Base-by-base conservation (phyloP, 306 rosid genomes). In the Fragaria ananassa region DNA sequence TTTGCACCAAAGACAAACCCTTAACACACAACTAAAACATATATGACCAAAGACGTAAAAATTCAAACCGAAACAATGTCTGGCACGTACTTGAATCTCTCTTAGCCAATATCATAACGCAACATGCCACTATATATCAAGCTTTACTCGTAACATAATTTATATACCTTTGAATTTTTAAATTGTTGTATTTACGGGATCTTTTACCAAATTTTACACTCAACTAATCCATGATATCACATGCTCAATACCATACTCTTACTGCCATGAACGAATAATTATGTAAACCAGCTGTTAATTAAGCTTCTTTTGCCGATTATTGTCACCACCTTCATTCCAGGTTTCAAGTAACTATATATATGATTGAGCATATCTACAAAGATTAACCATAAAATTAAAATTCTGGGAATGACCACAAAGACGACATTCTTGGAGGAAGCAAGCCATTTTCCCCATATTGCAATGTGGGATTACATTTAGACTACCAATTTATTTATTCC, bases 371-470 rank as follows among this genome's bases (percentile, higher is more conserved):
- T 10, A 42, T 45, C 54, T 44, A 68, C 72, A 68, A 45, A 62
- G 21, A 34, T 62, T 8, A 63, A 31, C 23, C 46, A 34, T 45
- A 25, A 17, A 73, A 41, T 41, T 57, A 41, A 25, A 56, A 18
- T 6, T 31, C 69, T 21, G 23, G 66, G 18, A 21, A 72, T 34
- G 46, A 50, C 76, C 25, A 73, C 56, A 73, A 14, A 31, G 69
- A 25, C 42, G 68, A 73, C 68, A 73, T 74, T 58, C 56, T 74
- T 25, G 69, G 47, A 58, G 6, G 42, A 73, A 73, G 41, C 77
- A 25, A 58, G 53, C n/a, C 9, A 42, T 73, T 47, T 74, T 58
- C 4, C 57, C 77, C 44, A 42, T 58, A 18, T 42, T 58, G 68
- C 77, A 25, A 15, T 15, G 69, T 17, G 46, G 46, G 46, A 42